A percentile compares a stretch with the other conserved stretches of the same genome.
Evolutionary conservation across 805 yeast species (phyloP).

Genomic region (Metschnikowia bowlesiae): DNA sequence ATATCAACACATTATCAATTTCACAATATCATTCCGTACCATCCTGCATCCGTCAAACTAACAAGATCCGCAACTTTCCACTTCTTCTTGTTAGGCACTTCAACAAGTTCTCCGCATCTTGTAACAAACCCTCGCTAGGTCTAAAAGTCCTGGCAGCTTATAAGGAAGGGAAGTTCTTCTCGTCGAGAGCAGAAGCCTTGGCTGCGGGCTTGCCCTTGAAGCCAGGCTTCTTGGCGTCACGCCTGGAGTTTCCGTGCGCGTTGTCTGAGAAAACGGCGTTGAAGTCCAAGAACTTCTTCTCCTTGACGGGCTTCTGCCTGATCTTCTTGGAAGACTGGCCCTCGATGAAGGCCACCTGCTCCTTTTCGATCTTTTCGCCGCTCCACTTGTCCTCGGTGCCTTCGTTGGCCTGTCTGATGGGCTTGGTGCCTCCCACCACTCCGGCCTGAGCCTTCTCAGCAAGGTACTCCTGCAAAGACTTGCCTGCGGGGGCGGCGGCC

Average conservation of each 20-base stretch:
- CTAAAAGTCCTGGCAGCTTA: constrained; percentile 10
- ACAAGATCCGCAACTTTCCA: too few species aligned
- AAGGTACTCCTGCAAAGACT: constrained; percentile 84
- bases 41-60: too few species aligned
- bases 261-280: constrained; percentile 56
- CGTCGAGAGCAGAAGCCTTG: constrained; percentile 40
- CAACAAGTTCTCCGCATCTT: too few species aligned
- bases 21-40: too few species aligned
- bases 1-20: too few species aligned
- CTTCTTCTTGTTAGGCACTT: too few species aligned
- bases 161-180: constrained; percentile 73
- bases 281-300: constrained; percentile 72
- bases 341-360: constrained; percentile 47
- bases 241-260: constrained; percentile 27
- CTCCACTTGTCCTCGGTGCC: constrained; percentile 52
- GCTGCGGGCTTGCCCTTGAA: constrained; percentile 23
- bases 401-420: constrained; percentile 51
- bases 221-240: constrained; percentile 19
- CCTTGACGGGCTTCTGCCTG: constrained; percentile 73
- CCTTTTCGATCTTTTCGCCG: constrained; percentile 62
- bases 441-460: constrained; percentile 53
- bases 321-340: constrained; percentile 63
- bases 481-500: constrained; percentile 49
- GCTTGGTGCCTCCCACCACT: constrained; percentile 33
- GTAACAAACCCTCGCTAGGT: too few species aligned